These are phyloP conservation scores for Dryas alaskensis DNA, from an alignment of 306 rosid genomes.

Conservation along the genomic window DNA sequence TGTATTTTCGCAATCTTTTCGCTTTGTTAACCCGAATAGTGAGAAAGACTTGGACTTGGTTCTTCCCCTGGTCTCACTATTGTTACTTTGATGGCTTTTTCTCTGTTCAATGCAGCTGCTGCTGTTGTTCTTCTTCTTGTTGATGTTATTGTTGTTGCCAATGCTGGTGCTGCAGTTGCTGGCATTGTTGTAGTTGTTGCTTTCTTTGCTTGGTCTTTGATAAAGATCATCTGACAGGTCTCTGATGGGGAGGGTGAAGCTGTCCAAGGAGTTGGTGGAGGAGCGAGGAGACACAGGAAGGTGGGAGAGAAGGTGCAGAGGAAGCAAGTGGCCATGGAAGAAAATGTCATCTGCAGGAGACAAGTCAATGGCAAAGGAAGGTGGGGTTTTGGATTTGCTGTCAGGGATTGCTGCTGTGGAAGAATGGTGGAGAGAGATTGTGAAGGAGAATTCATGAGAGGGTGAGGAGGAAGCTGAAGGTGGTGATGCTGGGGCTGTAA, in stretches of 20 bases:
- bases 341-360: constrained; percentile 97
- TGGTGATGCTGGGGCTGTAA: constrained; percentile 41
- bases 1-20: constrained; percentile 42
- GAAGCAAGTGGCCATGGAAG: constrained; percentile 98
- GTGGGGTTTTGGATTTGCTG: constrained; percentile 32
- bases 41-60: constrained; percentile 65
- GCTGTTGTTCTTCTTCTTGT: constrained; percentile 2
- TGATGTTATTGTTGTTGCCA: neutral
- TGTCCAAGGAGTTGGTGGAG: constrained; percentile 66
- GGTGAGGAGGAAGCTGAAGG: constrained; percentile 78
- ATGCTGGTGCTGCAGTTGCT: constrained; percentile 26
- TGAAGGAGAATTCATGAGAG: constrained; percentile 88
- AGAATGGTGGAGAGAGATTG: constrained; percentile 75
- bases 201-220: constrained; percentile 32
- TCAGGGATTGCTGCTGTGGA: constrained; percentile 40
- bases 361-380: constrained; percentile 71
- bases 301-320: constrained; percentile 85
- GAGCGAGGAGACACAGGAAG: constrained; percentile 74
- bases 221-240: constrained; percentile 28
- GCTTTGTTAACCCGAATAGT: constrained; percentile 46
- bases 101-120: constrained; percentile 6
- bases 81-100: constrained; percentile 15
- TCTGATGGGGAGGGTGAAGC: constrained; percentile 59
- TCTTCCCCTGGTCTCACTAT: constrained; percentile 32
- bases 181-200: neutral